A percentile compares a stretch with the other conserved stretches of the same genome.
Conservation (phyloP, 352 stramenopile genomes). For the Phytophthora pisi region DNA sequence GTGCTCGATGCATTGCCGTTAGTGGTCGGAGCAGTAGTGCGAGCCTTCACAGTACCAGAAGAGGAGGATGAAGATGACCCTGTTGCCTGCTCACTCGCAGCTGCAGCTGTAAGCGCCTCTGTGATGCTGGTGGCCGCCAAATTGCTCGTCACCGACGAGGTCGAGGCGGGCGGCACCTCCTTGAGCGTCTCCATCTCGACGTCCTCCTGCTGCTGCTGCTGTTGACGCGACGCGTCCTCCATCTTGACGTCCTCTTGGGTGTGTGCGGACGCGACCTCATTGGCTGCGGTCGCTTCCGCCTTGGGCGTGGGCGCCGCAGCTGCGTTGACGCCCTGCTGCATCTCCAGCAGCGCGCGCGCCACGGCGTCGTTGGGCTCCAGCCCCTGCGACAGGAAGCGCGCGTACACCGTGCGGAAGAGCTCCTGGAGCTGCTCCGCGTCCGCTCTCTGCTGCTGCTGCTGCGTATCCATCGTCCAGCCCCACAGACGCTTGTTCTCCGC, state of each 20-base stretch:
- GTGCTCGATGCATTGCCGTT: neutral
- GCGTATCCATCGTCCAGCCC: slow-evolving; percentile 26
- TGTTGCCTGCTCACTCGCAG: neutral
- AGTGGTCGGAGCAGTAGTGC: neutral
- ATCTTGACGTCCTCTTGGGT: slow-evolving; percentile 53
- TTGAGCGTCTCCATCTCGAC: slow-evolving; percentile 37
- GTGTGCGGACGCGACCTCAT: neutral
- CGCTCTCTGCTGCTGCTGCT: slow-evolving; percentile 18
- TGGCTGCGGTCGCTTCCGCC: neutral
- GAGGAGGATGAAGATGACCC: neutral
- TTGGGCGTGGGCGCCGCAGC: slow-evolving; percentile 18
- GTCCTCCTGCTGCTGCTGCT: slow-evolving; percentile 24
- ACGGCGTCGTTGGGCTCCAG: slow-evolving; percentile 68
- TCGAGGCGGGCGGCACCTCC: slow-evolving; percentile 12
- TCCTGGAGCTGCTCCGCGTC: slow-evolving; percentile 39
- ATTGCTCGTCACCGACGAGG: slow-evolving; percentile 19
- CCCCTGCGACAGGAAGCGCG: slow-evolving; percentile 53
- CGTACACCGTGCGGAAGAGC: slow-evolving; percentile 63
- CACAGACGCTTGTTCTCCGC: slow-evolving; percentile 2
- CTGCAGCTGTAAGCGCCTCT: neutral
- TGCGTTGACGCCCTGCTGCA: slow-evolving; percentile 41
- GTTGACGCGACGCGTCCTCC: slow-evolving; percentile 37
- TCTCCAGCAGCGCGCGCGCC: slow-evolving; percentile 52
- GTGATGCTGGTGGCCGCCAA: slow-evolving; percentile 22
- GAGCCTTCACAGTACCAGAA: neutral